Base-by-base conservation (phyloP, 768 basidiomycete species). In the Ramaria rubella region DNA sequence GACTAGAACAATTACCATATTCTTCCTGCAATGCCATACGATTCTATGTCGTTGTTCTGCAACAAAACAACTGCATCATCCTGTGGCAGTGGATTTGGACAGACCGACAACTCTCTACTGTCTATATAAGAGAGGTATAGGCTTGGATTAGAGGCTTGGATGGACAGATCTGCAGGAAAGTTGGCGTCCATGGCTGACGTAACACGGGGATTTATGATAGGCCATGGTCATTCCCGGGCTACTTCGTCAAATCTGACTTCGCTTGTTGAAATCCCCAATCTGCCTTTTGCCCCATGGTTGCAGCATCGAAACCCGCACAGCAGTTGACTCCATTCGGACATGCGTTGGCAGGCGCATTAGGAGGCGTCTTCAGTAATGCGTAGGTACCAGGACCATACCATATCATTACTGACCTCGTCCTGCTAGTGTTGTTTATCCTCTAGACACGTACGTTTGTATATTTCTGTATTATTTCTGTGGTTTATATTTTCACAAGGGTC, bases 351-450 rank as follows among this genome's bases (percentile, higher is more conserved):
- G 94, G 95, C 3, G 95, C 95, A 7, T 77, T 97, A 17, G 92
- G 94, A 46, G 94, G 88, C 24, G 93, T 94, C 67, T 91, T 96
- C 70, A 86, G 87, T 60, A 91, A 90, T 63, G 91, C 93, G 90
- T 94, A 70, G 69, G 93, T 81, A 24, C 9, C 48, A 14, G 15
- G 11, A 11, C 30, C 14, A 34, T 12, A 21, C 21, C 43, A 6
- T 51, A 26, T 33, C 21, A 11, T 30, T 24, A 9, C 42, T 30
- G 38, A 62, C 52, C 24, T 30, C n/a, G 46, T 48, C 38, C 27
- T 40, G 55, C 1, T 62, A 95, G 94, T 44, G 80, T 88, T 45
- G 92, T 97, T 3, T 99, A 99, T 68, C 95, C 95, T 15, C 74
- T 99, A 53, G 95, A 99, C 71, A 91, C 93, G 86, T 92, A 74